Evolutionary conservation across 371 early-diverging fungal species (phyloP).

Genomic region (Chytridium lagenaria): DNA sequence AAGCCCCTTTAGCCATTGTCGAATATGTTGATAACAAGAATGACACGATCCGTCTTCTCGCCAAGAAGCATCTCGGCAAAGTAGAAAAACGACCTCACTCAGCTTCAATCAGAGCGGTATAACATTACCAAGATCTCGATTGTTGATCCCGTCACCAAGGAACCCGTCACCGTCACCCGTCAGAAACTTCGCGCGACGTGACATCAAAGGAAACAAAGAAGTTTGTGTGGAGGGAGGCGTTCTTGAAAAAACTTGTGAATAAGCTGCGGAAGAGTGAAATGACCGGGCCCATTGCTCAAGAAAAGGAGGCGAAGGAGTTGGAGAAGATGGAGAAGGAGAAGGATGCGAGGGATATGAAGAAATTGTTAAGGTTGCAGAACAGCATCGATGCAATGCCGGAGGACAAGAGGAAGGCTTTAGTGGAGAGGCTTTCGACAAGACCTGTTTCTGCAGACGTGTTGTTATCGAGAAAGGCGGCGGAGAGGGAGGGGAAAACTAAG

Average conservation of each 20-base stretch:
- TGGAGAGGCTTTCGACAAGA: background rate
- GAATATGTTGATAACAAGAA: slow-evolving; percentile 66
- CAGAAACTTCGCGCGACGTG: slow-evolving; percentile 23
- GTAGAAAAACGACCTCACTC: slow-evolving; percentile 35
- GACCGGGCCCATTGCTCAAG: slow-evolving; percentile 34
- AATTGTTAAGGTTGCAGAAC: slow-evolving; percentile 26
- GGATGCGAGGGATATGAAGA: slow-evolving; percentile 2
- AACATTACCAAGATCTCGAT: slow-evolving; percentile 25
- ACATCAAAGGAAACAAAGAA: slow-evolving; percentile 29
- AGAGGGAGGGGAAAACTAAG: slow-evolving; percentile 1
- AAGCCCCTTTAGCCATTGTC: slow-evolving; percentile 90
- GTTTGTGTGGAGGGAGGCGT: slow-evolving; percentile 32
- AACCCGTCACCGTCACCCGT: slow-evolving; percentile 4
- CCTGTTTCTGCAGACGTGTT: background rate
- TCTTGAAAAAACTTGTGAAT: slow-evolving; percentile 30
- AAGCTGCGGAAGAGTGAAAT: slow-evolving; percentile 34
- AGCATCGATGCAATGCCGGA: slow-evolving; percentile 12
- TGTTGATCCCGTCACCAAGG: slow-evolving; percentile 45
- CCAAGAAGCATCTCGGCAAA: slow-evolving; percentile 33
- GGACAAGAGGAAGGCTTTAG: background rate
- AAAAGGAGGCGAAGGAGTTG: slow-evolving; percentile 26
- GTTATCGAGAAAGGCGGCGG: background rate
- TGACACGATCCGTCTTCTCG: slow-evolving; percentile 50
- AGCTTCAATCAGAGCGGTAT: slow-evolving; percentile 40
- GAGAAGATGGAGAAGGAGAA: slow-evolving; percentile 13